Conservation (phyloP, 352 stramenopile genomes). For the Elongisporangium prolatum region DNA sequence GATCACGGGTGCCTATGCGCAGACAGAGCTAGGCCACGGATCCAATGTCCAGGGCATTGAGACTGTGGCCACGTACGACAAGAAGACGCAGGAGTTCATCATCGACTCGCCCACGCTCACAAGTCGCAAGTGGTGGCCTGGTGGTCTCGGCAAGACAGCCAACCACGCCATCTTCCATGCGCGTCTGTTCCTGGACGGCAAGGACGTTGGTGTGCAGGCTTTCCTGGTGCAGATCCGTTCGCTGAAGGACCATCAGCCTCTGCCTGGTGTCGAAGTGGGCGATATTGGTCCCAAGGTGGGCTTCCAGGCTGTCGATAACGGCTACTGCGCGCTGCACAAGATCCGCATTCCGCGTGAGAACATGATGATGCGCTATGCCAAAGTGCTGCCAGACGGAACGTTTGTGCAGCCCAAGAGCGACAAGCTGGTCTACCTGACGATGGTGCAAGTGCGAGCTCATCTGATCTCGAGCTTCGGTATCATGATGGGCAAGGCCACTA, state of each 20-base stretch:
- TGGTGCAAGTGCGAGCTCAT: conserved; percentile 27
- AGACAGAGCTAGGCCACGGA: conserved; percentile 95
- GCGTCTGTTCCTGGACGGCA: conserved; percentile 48
- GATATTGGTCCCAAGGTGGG: conserved; percentile 93
- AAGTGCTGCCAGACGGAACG: conserved; percentile 33
- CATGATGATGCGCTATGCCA: conserved; percentile 27
- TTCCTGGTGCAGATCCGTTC: conserved; percentile 92
- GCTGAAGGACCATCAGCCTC: conserved; percentile 60
- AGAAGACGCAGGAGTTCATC: conserved; percentile 88
- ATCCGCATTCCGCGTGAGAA: conserved; percentile 79
- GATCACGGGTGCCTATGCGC: conserved; percentile 90
- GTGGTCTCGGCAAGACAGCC: conserved; percentile 86
- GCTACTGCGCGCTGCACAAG: conserved; percentile 82
- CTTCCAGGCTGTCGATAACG: conserved; percentile 91
- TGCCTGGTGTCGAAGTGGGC: conserved; percentile 85
- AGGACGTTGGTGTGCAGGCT: conserved; percentile 88
- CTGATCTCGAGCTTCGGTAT: conserved; percentile 14
- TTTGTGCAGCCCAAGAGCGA: conserved; percentile 34
- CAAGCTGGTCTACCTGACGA: conserved; percentile 43
- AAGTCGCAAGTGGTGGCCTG: conserved; percentile 98
- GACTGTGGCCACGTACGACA: conserved; percentile 91
- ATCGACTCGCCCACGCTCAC: conserved; percentile 93
- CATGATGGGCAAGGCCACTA: conserved; percentile 10
- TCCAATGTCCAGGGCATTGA: conserved; percentile 89
- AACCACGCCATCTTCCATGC: conserved; percentile 93